Evolutionary conservation across 257 asterid species (phyloP).

Genomic region (Capsicum pubescens): DNA sequence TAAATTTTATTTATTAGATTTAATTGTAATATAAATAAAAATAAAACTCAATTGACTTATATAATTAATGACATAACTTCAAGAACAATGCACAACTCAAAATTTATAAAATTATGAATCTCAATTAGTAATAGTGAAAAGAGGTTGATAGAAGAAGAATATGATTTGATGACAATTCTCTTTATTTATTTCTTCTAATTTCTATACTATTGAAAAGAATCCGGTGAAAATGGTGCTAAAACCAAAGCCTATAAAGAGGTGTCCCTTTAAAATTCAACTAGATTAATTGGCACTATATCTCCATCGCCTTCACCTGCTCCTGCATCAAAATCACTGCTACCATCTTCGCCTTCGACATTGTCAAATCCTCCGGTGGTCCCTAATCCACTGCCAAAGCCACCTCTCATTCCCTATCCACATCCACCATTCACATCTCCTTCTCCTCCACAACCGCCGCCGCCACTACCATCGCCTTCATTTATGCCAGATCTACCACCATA

Average conservation of each 20-base stretch:
- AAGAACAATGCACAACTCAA: not conserved
- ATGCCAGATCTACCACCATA: not conserved
- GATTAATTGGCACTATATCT: not conserved
- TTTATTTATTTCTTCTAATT: not conserved
- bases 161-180: not conserved
- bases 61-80: not conserved
- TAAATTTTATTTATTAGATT: too few relatives aligned
- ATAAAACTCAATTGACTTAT: too few relatives aligned
- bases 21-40: too few relatives aligned
- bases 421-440: too few relatives aligned
- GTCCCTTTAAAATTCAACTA: not conserved
- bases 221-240: not conserved
- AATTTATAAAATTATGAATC: not conserved
- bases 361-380: too few relatives aligned
- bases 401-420: too few relatives aligned
- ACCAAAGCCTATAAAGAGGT: not conserved
- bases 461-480: not conserved
- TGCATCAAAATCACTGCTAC: not conserved
- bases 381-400: too few relatives aligned
- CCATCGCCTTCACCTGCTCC: constrained; percentile 27
- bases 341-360: not conserved
- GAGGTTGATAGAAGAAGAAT: not conserved
- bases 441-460: not conserved
- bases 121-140: not conserved
- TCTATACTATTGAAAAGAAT: not conserved